Percentiles rank a stretch among this genome's conserved stretches.
Conservation (phyloP, 495 filamentous ascomycete species). For the Penicillium herquei region DNA sequence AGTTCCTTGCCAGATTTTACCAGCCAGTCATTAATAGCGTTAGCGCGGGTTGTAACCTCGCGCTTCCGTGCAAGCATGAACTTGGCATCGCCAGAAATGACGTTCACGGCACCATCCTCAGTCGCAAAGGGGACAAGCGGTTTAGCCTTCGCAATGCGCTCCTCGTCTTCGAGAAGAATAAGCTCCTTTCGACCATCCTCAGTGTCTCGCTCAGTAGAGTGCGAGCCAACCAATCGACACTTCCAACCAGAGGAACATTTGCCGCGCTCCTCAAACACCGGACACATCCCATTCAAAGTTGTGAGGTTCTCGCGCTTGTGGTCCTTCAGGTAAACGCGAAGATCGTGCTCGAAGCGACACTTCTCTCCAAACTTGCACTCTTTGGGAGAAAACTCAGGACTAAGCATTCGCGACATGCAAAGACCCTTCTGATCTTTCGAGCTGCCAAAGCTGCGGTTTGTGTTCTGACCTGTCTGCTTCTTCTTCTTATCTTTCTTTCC, state of each 20-base stretch:
- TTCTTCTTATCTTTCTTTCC: constrained; percentile 54
- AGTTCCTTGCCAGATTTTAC: constrained; percentile 56
- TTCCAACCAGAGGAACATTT: constrained; percentile 84
- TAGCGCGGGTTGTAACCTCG: constrained; percentile 64
- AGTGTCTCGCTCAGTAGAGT: constrained; percentile 70
- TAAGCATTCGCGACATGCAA: constrained; percentile 65
- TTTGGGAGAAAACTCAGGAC: constrained; percentile 70
- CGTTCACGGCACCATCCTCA: constrained; percentile 71
- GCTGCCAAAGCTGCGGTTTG: constrained; percentile 75
- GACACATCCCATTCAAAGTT: constrained; percentile 73
- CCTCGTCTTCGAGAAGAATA: constrained; percentile 59
- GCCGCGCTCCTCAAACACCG: constrained; percentile 72
- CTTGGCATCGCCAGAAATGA: constrained; percentile 64
- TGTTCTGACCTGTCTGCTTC: constrained; percentile 80
- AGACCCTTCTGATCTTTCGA: constrained; percentile 76
- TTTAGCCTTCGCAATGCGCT: constrained; percentile 41
- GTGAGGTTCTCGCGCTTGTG: constrained; percentile 76
- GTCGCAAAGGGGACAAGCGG: constrained; percentile 34
- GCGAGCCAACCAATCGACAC: constrained; percentile 81
- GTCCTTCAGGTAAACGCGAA: constrained; percentile 80
- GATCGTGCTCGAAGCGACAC: constrained; percentile 76
- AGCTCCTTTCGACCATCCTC: constrained; percentile 81
- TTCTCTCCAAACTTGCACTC: constrained; percentile 72
- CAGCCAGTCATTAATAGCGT: constrained; percentile 73
- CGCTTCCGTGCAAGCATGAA: constrained; percentile 66